phyloP scores from a whole-genome alignment of 495 filamentous ascomycete genomes.

The Tetracladium setigerum region DNA sequence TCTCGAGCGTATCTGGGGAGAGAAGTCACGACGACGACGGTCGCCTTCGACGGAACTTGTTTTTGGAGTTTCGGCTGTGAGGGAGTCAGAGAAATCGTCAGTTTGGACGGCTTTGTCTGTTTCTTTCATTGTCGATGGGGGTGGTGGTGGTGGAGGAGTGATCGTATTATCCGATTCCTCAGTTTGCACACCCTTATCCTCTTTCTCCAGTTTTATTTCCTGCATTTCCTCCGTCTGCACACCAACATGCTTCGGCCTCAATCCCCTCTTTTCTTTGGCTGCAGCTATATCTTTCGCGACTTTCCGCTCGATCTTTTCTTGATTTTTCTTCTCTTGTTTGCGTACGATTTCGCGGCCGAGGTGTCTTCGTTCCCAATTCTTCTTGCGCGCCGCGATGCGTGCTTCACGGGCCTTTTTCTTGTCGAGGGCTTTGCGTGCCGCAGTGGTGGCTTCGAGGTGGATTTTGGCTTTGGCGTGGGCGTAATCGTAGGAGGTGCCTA shows the following conservation, averaged over 20 bases:
- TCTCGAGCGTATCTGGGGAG: conserved; percentile 7
- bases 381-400: conserved; percentile 12
- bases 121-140: conserved; percentile 5
- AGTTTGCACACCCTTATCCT: conserved; percentile 16
- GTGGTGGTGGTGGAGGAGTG: not conserved
- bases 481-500: conserved; percentile 76
- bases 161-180: conserved; percentile 5
- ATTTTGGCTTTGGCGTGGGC: conserved; percentile 58
- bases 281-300: conserved; percentile 4
- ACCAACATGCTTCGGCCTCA: conserved; percentile 11
- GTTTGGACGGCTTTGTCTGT: conserved; percentile 15
- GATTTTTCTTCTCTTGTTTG: conserved; percentile 23
- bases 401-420: conserved; percentile 14
- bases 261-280: conserved; percentile 10
- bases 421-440: conserved; percentile 4
- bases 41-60: too few relatives aligned
- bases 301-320: conserved; percentile 17
- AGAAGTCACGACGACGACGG: too few relatives aligned
- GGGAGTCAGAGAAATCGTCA: not conserved
- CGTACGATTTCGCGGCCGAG: conserved; percentile 10
- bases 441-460: conserved; percentile 8
- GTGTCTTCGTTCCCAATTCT: conserved; percentile 19
- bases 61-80: conserved; percentile 3
- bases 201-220: conserved; percentile 1
- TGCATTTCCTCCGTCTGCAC: conserved; percentile 16